Conservation (phyloP, 2,329 filamentous ascomycete species). For the Arthrobotrys iridis region DNA sequence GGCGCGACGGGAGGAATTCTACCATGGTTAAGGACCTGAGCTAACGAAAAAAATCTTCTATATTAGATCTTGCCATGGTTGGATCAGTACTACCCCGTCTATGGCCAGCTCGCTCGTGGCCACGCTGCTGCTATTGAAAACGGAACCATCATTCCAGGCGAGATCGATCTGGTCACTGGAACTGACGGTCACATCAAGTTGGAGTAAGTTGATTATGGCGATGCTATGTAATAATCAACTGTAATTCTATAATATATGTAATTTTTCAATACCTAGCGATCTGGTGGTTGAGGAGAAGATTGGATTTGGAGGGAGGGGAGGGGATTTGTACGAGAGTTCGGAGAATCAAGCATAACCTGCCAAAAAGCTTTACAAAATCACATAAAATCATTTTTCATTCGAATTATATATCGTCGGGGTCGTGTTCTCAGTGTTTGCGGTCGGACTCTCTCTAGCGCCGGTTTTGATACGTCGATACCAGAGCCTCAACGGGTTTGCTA, state of each 20-base stretch:
- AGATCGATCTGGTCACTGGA: constrained; percentile 61
- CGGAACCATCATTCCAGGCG: constrained; percentile 69
- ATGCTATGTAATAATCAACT: constrained; percentile 7
- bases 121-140: constrained; percentile 71
- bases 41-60: background rate
- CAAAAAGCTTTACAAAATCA: background rate
- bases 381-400: too few species aligned
- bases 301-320: background rate
- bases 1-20: background rate
- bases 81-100: constrained; percentile 69
- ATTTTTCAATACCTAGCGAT: background rate
- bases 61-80: constrained; percentile 47
- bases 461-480: too few species aligned
- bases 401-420: too few species aligned
- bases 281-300: background rate
- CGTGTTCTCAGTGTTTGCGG: too few species aligned
- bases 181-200: constrained; percentile 33
- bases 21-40: background rate
- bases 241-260: constrained; percentile 17
- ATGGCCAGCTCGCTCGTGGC: constrained; percentile 71
- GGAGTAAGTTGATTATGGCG: background rate
- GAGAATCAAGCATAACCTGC: background rate
- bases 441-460: too few species aligned
- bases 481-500: too few species aligned
- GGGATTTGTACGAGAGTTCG: background rate